Evolutionary conservation across 345 rosid genomes (phyloP).

Genomic region (Arabidopsis suecica): DNA sequence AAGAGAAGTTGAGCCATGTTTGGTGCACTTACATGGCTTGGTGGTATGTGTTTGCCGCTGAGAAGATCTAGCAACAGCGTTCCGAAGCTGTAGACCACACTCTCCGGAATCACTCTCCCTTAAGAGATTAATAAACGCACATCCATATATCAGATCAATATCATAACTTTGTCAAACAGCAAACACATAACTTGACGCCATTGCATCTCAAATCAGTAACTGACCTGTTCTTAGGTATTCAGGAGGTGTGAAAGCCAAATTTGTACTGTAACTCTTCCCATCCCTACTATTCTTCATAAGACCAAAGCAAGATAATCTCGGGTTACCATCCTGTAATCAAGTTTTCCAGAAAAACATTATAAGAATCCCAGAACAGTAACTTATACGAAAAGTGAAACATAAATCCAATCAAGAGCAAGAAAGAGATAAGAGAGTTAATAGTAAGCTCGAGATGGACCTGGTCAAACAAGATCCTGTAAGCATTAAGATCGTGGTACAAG

Average conservation of each 20-base stretch:
- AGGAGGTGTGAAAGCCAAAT: constrained; percentile 92
- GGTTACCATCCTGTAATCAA: constrained; percentile 69
- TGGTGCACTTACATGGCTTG: constrained; percentile 72
- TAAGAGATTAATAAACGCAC: constrained; percentile 27
- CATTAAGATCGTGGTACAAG: constrained; percentile 84
- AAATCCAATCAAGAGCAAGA: neutral
- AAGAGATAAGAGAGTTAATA: constrained; percentile 6
- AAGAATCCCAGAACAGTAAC: constrained; percentile 2
- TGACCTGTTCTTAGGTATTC: constrained; percentile 87
- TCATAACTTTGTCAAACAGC: neutral
- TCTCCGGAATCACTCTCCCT: constrained; percentile 87
- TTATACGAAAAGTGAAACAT: constrained; percentile 9
- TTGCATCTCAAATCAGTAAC: constrained; percentile 29
- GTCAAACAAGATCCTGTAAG: constrained; percentile 81
- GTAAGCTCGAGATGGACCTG: constrained; percentile 52
- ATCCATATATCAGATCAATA: neutral
- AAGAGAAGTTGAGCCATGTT: constrained; percentile 20
- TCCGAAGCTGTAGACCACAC: constrained; percentile 88
- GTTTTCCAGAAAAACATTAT: constrained; percentile 15
- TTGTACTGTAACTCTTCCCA: constrained; percentile 91
- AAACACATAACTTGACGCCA: constrained; percentile 22
- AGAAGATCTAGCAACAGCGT: constrained; percentile 86
- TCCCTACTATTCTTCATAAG: constrained; percentile 94
- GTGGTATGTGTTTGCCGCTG: constrained; percentile 94
- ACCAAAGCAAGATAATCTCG: constrained; percentile 86